Percentiles rank a stretch among this genome's conserved stretches.
Conservation (phyloP, 352 stramenopile genomes). For the Pythium folliculosum region DNA sequence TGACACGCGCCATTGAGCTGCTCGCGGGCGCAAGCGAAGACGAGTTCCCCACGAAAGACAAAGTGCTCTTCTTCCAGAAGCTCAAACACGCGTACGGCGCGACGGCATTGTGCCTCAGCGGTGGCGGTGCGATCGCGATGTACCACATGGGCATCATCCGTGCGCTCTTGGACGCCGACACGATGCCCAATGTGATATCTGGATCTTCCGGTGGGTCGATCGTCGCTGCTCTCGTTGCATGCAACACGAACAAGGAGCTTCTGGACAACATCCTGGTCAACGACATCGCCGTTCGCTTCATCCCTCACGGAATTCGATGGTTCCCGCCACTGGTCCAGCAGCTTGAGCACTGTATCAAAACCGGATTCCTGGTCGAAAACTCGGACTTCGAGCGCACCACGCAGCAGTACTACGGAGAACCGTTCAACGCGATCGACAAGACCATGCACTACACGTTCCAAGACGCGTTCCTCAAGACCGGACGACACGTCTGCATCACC, state of each 20-base stretch:
- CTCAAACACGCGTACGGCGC: constrained; percentile 85
- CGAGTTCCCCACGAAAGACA: constrained; percentile 45
- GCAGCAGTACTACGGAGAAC: constrained; percentile 91
- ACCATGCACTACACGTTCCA: constrained; percentile 90
- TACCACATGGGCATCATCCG: constrained; percentile 94
- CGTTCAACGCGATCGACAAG: constrained; percentile 45
- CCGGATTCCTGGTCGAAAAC: constrained; percentile 87
- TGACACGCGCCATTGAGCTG: constrained; percentile 49
- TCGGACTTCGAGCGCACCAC: constrained; percentile 83
- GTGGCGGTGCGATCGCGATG: constrained; percentile 92
- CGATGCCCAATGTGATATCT: constrained; percentile 92
- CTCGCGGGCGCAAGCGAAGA: constrained; percentile 33
- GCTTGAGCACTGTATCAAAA: constrained; percentile 86
- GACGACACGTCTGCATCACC: constrained; percentile 94
- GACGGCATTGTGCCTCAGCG: constrained; percentile 91
- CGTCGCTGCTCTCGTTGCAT: constrained; percentile 83
- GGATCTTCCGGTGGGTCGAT: constrained; percentile 93
- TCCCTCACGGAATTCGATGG: constrained; percentile 61
- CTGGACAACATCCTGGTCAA: constrained; percentile 52
- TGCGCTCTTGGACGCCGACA: constrained; percentile 81
- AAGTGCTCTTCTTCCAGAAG: constrained; percentile 52
- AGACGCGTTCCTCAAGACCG: constrained; percentile 92
- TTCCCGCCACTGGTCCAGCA: constrained; percentile 86
- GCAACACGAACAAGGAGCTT: constrained; percentile 82
- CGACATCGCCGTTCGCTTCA: constrained; percentile 63